Percentiles rank a stretch among this genome's conserved stretches.
phyloP scores from a whole-genome alignment of 192 early-diverging fungal genomes.

The Linnemannia elongata region DNA sequence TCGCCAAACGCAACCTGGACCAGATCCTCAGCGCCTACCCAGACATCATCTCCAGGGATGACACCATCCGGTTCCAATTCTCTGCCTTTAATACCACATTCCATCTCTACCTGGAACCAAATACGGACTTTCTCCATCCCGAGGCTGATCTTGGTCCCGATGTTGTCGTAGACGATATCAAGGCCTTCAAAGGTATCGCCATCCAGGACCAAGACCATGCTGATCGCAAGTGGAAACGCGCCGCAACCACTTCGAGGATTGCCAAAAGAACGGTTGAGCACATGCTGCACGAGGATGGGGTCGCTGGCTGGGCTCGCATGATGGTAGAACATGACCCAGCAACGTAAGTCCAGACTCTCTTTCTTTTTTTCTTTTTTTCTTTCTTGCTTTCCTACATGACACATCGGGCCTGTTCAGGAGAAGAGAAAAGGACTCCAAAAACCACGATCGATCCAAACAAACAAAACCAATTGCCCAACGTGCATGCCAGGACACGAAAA shows the following conservation, averaged over 20 bases:
- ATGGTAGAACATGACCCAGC: conserved; percentile 55
- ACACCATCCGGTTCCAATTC: conserved; percentile 70
- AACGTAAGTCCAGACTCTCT: conserved; percentile 1
- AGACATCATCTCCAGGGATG: conserved; percentile 55
- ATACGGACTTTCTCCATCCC: conserved; percentile 78
- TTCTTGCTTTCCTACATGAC: background rate
- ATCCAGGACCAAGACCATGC: conserved; percentile 43
- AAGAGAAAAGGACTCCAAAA: background rate
- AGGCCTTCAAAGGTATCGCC: conserved; percentile 74
- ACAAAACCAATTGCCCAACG: background rate
- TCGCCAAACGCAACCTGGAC: conserved; percentile 21
- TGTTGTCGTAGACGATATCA: conserved; percentile 59
- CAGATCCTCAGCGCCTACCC: background rate
- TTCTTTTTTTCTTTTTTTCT: background rate
- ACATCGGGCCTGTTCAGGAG: background rate
- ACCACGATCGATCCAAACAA: background rate
- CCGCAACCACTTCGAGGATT: conserved; percentile 34
- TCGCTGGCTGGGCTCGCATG: conserved; percentile 70
- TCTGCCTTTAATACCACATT: conserved; percentile 76
- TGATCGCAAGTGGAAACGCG: conserved; percentile 44
- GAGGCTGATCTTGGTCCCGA: conserved; percentile 64
- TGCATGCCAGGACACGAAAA: background rate
- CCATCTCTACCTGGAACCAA: conserved; percentile 74
- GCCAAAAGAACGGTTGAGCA: conserved; percentile 40
- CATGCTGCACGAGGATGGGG: conserved; percentile 58